Evolutionary conservation across 2,329 filamentous ascomycete species (phyloP).

Genomic region (Mycosphaerella sp.): DNA sequence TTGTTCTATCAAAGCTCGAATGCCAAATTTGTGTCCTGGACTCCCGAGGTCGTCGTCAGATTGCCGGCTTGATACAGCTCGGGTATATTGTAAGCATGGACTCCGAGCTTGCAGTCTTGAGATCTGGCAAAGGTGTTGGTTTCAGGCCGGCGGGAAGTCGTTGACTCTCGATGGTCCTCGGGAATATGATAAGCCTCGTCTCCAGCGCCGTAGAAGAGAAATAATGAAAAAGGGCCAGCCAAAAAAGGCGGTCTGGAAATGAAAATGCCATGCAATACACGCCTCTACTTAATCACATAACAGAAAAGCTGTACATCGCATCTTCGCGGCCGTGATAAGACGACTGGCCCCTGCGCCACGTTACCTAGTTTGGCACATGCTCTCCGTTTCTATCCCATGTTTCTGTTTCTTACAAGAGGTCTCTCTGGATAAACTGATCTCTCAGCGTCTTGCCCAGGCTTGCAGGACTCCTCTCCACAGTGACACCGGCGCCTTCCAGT

Average conservation of each 20-base stretch:
- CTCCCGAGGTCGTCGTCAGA: no score
- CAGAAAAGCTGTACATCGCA: conserved; percentile 8
- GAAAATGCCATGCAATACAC: conserved; percentile 9
- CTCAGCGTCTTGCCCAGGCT: conserved; percentile 87
- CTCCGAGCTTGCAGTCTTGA: no score
- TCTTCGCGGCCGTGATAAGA: background rate
- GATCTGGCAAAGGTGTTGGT: no score
- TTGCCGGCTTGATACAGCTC: no score
- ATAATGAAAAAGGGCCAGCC: no score
- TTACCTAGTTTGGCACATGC: background rate
- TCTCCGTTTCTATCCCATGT: background rate
- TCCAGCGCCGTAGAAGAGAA: no score
- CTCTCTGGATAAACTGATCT: conserved; percentile 90
- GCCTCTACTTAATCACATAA: conserved; percentile 13
- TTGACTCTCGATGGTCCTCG: background rate
- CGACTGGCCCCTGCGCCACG: background rate
- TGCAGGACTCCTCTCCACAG: conserved; percentile 93
- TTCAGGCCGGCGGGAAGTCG: background rate
- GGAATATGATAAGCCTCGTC: background rate
- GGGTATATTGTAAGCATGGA: no score
- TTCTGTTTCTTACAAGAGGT: conserved; percentile 65
- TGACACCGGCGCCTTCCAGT: conserved; percentile 84
- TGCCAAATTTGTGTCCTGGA: no score
- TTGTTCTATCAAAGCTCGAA: no score
- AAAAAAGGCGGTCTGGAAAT: background rate